phyloP scores from a whole-genome alignment of 2,329 filamentous ascomycete genomes.

The Trichoderma simmonsii region DNA sequence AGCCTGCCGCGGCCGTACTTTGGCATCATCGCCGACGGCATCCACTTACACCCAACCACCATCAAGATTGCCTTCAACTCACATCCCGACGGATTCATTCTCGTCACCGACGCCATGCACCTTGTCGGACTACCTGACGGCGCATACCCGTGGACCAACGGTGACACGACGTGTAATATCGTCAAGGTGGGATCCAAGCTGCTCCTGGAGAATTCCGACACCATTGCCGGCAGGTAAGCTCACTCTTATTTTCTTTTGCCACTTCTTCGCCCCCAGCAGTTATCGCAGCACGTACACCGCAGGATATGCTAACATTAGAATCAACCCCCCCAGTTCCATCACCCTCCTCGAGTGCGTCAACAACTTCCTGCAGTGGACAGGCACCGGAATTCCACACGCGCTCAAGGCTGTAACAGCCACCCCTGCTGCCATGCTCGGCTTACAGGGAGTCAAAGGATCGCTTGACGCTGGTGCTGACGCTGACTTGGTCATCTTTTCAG shows the following conservation, averaged over 20 bases:
- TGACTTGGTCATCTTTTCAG: slow-evolving; percentile 66
- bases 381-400: slow-evolving; percentile 63
- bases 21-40: slow-evolving; percentile 86
- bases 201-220: slow-evolving; percentile 73
- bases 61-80: slow-evolving; percentile 87
- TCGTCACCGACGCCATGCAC: slow-evolving; percentile 92
- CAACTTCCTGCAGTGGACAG: slow-evolving; percentile 76
- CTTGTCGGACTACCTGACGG: slow-evolving; percentile 82
- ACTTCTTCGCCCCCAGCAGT: not conserved
- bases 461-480: slow-evolving; percentile 63
- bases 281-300: not conserved
- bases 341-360: slow-evolving; percentile 78
- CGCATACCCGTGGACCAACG: slow-evolving; percentile 81
- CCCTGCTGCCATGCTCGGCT: slow-evolving; percentile 71
- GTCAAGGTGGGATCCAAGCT: slow-evolving; percentile 70
- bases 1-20: slow-evolving; percentile 67
- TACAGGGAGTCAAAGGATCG: slow-evolving; percentile 64
- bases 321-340: slow-evolving; percentile 51
- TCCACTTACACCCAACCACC: slow-evolving; percentile 83
- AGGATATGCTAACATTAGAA: not conserved
- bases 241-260: not conserved
- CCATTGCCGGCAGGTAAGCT: slow-evolving; percentile 70
- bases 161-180: slow-evolving; percentile 54
- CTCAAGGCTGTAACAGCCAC: slow-evolving; percentile 72
- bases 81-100: slow-evolving; percentile 78